These are phyloP conservation scores for Xylaria digitata DNA, from an alignment of 2,329 filamentous ascomycete genomes.

Conservation along the genomic window DNA sequence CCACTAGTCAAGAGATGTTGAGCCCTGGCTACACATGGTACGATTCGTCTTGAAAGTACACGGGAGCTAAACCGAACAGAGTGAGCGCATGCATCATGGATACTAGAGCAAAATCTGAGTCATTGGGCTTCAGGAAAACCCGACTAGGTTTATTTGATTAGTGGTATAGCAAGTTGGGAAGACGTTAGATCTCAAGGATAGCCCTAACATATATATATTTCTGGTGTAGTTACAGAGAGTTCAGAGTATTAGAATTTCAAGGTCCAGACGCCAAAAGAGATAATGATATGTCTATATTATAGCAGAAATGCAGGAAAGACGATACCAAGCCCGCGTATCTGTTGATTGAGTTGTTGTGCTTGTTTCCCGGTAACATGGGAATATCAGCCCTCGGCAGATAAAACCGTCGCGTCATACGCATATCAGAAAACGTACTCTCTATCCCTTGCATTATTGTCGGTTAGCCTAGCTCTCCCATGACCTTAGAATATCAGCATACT, in stretches of 20 bases:
- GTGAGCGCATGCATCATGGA: background rate
- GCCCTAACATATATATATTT: too few relatives aligned
- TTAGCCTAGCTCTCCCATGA: background rate
- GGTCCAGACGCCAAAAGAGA: too few relatives aligned
- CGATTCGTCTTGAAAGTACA: background rate
- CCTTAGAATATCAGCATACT: background rate
- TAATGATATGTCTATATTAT: too few relatives aligned
- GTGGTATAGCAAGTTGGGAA: background rate
- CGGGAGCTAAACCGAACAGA: background rate
- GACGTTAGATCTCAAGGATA: background rate
- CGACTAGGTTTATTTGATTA: background rate
- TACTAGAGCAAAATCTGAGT: background rate
- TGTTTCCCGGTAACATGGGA: background rate
- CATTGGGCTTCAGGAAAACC: background rate
- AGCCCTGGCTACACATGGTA: background rate
- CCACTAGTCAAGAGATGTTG: background rate
- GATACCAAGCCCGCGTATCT: background rate
- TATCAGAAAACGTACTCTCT: too few relatives aligned
- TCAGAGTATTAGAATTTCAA: too few relatives aligned
- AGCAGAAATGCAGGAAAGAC: background rate
- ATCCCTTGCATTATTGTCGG: too few relatives aligned
- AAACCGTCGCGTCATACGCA: too few relatives aligned
- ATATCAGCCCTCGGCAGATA: too few relatives aligned
- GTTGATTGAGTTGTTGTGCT: background rate
- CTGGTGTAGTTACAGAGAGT: background rate